Percentiles rank a stretch among this genome's conserved stretches.
phyloP scores from a whole-genome alignment of 2,329 filamentous ascomycete genomes.

The Arthrobotrys megalospora region DNA sequence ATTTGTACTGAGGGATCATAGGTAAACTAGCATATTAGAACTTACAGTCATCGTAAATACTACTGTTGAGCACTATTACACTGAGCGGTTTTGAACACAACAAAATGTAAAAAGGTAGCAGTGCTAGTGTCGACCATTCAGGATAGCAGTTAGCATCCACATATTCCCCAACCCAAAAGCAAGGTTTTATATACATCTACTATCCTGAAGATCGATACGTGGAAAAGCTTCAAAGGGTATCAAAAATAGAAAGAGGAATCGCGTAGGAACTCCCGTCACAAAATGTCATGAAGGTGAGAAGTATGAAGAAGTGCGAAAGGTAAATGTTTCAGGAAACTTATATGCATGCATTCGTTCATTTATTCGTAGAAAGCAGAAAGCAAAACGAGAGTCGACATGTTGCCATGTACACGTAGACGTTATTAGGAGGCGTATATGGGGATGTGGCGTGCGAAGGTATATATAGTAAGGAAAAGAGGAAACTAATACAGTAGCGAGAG shows the following conservation, averaged over 20 bases:
- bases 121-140: too few species aligned
- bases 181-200: constrained; percentile 6
- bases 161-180: too few species aligned
- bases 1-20: too few species aligned
- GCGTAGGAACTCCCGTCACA: background rate
- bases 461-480: background rate
- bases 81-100: too few species aligned
- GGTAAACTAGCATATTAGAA: too few species aligned
- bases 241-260: background rate
- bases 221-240: constrained; percentile 12
- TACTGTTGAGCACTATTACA: too few species aligned
- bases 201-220: background rate
- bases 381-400: background rate
- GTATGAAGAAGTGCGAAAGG: background rate
- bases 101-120: too few species aligned
- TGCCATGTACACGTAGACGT: background rate
- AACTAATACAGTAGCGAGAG: background rate
- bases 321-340: background rate
- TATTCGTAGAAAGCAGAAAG: background rate
- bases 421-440: constrained; percentile 3
- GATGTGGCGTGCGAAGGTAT: background rate
- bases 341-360: background rate
- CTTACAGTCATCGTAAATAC: too few species aligned
- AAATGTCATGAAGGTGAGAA: background rate
- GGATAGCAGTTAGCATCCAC: too few species aligned